Percentiles rank a stretch among this genome's conserved stretches.
Conservation (phyloP, 2,329 filamentous ascomycete genomes). For the Clathrospora elynae region DNA sequence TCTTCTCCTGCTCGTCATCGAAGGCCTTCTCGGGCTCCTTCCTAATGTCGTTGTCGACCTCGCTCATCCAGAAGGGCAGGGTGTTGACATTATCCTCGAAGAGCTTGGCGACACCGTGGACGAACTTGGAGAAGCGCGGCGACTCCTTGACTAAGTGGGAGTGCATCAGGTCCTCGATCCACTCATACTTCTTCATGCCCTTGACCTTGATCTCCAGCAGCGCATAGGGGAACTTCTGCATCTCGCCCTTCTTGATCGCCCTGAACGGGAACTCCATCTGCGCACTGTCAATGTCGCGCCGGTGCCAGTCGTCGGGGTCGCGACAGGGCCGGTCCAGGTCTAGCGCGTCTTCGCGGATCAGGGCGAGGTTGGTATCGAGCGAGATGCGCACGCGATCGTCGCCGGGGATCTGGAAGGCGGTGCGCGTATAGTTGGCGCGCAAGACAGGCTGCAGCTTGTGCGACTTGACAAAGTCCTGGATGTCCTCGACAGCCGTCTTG, state of each 20-base stretch:
- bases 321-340: constrained; percentile 86
- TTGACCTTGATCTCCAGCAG: constrained; percentile 89
- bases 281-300: constrained; percentile 81
- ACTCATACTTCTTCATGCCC: constrained; percentile 72
- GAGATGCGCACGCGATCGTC: constrained; percentile 90
- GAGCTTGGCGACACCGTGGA: constrained; percentile 86
- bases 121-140: constrained; percentile 94
- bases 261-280: constrained; percentile 87
- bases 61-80: constrained; percentile 93
- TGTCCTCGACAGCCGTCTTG: constrained; percentile 72
- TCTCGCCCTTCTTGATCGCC: constrained; percentile 86
- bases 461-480: constrained; percentile 79
- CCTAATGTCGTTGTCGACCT: constrained; percentile 90
- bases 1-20: constrained; percentile 85
- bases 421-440: constrained; percentile 90
- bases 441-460: constrained; percentile 81
- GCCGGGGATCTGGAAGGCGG: constrained; percentile 93
- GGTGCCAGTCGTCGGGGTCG: constrained; percentile 87
- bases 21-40: constrained; percentile 90
- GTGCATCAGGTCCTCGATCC: constrained; percentile 89
- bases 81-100: constrained; percentile 96
- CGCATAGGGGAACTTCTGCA: constrained; percentile 87
- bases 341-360: constrained; percentile 77
- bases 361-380: constrained; percentile 88
- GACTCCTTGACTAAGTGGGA: constrained; percentile 91